Base-by-base conservation (phyloP, 1,284 basidiomycete genomes). In the Malassezia equina region DNA sequence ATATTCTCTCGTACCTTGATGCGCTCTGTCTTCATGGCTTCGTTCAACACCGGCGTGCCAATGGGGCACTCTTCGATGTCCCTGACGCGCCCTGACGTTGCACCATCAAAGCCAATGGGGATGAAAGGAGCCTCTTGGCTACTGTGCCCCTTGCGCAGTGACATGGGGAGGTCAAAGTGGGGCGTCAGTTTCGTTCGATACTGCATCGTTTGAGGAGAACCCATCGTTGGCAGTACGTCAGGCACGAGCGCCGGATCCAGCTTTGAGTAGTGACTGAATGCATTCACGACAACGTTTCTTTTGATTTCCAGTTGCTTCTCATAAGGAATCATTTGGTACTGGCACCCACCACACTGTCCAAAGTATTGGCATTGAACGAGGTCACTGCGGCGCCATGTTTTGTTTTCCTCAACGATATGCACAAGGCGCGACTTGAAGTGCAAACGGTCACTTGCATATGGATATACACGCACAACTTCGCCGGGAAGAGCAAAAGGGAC, bases 31-130 rank as follows among this genome's bases (percentile, higher is more conserved):
- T 77, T 77, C 41, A 90, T 77, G 3, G 83, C 83, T 41, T 81
- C 76, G 68, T 94, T 93, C 53, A 96, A 80, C 1, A 86, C 81
- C 0, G 82, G 78, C 0, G 90, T 90, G 0, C 89, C 90, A 47
- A 98, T 93, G 0, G 88, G 86, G 71, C 93, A 96, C 76, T 95
- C 93, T 83, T 88, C 93, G 60, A 98, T 98, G 72, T 98, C 93
- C 76, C 96, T 77, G 7, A 89, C 85, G 19, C 81, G 80, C 46
- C 83, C 81, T 34, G 81, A 83, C 1, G 88, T 88, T 33, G 85
- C 84, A 42, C 81, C 58, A 49, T 95, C 91, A 76, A 96, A 98
- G 0, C 93, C 93, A 47, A 98, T 90, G 29, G 83, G 82, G 19
- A 90, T 75, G 80, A 84, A 85, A 78, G 25, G 69, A 80, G 84